These are phyloP conservation scores for Onygenales sp. DNA, from an alignment of 2,329 filamentous ascomycete genomes.

Conservation along the genomic window DNA sequence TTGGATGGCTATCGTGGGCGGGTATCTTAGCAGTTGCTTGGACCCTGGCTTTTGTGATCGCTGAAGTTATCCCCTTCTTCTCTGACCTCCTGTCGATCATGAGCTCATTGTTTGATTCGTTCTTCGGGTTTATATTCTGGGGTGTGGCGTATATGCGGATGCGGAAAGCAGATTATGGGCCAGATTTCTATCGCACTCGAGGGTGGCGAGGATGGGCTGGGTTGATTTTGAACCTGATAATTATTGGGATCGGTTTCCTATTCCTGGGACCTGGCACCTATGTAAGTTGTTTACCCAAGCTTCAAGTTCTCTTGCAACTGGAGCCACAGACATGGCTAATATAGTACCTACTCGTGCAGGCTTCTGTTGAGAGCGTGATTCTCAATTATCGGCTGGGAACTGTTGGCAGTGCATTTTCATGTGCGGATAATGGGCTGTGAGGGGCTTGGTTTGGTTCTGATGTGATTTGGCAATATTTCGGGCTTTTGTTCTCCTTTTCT, in stretches of 20 bases:
- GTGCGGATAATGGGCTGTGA: constrained; percentile 41
- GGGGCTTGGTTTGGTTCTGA: neutral
- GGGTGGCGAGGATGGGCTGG: constrained; percentile 35
- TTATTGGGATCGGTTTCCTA: constrained; percentile 68
- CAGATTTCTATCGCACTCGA: constrained; percentile 30
- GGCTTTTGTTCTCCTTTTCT: neutral
- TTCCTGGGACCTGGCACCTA: constrained; percentile 80
- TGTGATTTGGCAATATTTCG: neutral
- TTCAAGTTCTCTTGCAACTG: neutral
- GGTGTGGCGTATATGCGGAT: constrained; percentile 38
- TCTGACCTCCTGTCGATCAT: constrained; percentile 53
- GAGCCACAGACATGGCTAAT: neutral
- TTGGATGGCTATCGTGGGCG: constrained; percentile 73
- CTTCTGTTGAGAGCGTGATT: constrained; percentile 41
- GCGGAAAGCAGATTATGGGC: constrained; percentile 31
- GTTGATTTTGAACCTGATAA: constrained; percentile 54
- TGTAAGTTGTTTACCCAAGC: constrained; percentile 23
- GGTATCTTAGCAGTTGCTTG: constrained; percentile 62
- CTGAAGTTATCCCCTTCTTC: constrained; percentile 91
- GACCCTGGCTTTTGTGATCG: constrained; percentile 85
- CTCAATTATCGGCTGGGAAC: constrained; percentile 56
- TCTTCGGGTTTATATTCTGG: constrained; percentile 80
- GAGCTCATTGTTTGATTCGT: constrained; percentile 72
- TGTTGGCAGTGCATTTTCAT: constrained; percentile 67
- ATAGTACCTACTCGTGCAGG: constrained; percentile 19